Conservation (phyloP, 129 eudicot species). For the Cynara cardunculus region DNA sequence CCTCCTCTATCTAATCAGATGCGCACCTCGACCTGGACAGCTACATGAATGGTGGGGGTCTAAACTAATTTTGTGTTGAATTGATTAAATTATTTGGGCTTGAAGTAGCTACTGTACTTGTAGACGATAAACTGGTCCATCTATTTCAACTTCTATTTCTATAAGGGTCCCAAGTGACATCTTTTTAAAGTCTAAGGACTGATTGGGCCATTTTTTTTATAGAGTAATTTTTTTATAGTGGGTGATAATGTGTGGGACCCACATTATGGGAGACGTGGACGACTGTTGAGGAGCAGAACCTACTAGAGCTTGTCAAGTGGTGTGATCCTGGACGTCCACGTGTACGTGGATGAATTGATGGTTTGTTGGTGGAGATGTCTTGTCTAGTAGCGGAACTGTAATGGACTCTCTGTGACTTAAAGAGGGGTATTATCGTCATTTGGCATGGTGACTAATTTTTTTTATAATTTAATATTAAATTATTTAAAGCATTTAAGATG, state of each 20-base stretch:
- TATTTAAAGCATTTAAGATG: background rate
- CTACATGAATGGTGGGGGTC: background rate
- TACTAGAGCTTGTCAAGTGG: slow-evolving; percentile 43
- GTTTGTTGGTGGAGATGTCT: slow-evolving; percentile 15
- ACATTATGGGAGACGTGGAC: slow-evolving; percentile 43
- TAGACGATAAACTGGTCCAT: slow-evolving; percentile 25
- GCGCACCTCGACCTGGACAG: background rate
- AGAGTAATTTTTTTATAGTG: slow-evolving; percentile 14
- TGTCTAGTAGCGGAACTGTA: slow-evolving; percentile 27
- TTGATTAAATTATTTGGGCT: slow-evolving; percentile 11
- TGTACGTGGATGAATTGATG: slow-evolving; percentile 10
- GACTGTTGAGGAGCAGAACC: slow-evolving; percentile 31
- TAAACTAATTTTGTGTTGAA: background rate
- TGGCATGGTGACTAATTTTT: background rate
- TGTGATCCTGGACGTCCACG: slow-evolving; percentile 42
- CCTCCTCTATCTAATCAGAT: slow-evolving; percentile 6
- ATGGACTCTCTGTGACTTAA: slow-evolving; percentile 16
- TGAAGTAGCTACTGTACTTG: slow-evolving; percentile 30
- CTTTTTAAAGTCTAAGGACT: background rate
- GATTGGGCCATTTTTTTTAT: slow-evolving; percentile 2
- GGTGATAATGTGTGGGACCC: slow-evolving; percentile 45
- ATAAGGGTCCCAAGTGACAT: slow-evolving; percentile 8
- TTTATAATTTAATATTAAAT: background rate
- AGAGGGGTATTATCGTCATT: background rate
- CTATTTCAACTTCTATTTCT: background rate